Evolutionary conservation across 345 rosid species (phyloP).

Genomic region (Gossypium australe): DNA sequence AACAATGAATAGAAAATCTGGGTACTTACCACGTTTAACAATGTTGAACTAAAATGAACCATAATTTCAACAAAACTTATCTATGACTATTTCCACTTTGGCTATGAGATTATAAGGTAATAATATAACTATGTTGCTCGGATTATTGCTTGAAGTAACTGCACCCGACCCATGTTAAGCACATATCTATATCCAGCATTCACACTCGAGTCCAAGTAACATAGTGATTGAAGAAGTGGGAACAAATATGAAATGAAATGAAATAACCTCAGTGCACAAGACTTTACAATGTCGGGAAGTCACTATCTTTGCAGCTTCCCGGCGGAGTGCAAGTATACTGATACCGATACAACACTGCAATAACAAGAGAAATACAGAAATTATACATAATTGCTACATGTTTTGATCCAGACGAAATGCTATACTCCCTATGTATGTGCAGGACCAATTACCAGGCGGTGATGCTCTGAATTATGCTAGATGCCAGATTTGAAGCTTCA

Average conservation of each 20-base stretch:
- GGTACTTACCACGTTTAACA: slow-evolving; percentile 1
- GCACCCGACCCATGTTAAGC: background rate
- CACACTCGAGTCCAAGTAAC: background rate
- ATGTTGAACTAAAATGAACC: background rate
- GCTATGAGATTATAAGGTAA: no score
- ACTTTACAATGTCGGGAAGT: slow-evolving; percentile 2
- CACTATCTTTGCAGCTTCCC: slow-evolving; percentile 63
- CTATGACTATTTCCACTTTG: background rate
- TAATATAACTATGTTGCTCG: background rate
- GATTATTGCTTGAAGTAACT: background rate
- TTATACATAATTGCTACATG: background rate
- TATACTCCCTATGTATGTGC: background rate
- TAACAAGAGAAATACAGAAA: slow-evolving; percentile 10
- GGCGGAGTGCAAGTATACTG: slow-evolving; percentile 60
- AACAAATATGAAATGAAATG: background rate
- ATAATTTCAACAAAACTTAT: background rate
- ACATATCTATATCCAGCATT: background rate
- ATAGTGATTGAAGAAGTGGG: background rate
- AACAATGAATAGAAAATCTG: background rate
- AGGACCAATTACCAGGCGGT: background rate
- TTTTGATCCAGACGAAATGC: background rate
- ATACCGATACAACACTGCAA: slow-evolving; percentile 85
- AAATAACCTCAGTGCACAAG: background rate
- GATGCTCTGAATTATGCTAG: background rate
- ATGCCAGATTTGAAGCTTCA: background rate